Conservation (phyloP, 75 land plant species). For the Picea sitchensis region DNA sequence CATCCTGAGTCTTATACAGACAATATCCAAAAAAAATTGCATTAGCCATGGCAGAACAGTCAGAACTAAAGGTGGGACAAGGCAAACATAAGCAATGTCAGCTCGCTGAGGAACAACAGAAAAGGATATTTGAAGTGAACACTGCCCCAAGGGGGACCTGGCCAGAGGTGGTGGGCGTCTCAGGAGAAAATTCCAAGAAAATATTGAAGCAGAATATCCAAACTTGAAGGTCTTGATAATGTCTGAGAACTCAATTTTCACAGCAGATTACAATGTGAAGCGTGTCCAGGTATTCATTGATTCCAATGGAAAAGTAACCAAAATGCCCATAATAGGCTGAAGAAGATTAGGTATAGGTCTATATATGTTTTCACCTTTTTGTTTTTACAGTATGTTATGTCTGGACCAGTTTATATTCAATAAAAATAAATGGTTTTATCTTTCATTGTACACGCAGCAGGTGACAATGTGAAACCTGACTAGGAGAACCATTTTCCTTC, state of each 20-base stretch:
- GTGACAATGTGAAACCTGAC: too few species aligned
- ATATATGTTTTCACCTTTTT: not conserved
- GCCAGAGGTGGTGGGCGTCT: not conserved
- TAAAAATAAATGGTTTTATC: not conserved
- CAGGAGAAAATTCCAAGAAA: conserved; percentile 4
- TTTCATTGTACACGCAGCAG: too few species aligned
- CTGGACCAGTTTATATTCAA: not conserved
- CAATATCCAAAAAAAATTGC: too few species aligned
- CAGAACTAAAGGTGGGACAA: too few species aligned
- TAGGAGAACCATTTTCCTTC: too few species aligned
- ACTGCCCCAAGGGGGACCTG: too few species aligned
- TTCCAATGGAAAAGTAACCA: not conserved
- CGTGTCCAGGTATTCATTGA: conserved; percentile 2
- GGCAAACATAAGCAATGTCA: too few species aligned
- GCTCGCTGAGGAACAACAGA: too few species aligned
- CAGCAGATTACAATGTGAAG: not conserved
- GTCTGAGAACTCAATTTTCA: not conserved
- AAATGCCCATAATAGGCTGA: conserved; percentile 4
- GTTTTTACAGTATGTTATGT: not conserved
- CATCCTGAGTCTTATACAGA: too few species aligned
- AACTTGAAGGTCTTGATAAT: not conserved
- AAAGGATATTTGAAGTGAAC: too few species aligned
- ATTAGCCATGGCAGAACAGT: too few species aligned
- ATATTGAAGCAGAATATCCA: not conserved
- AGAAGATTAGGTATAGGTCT: not conserved